Percentiles rank a stretch among this genome's conserved stretches.
These are phyloP conservation scores for Crotalaria pallida DNA, from an alignment of 306 rosid genomes.

Conservation along the genomic window DNA sequence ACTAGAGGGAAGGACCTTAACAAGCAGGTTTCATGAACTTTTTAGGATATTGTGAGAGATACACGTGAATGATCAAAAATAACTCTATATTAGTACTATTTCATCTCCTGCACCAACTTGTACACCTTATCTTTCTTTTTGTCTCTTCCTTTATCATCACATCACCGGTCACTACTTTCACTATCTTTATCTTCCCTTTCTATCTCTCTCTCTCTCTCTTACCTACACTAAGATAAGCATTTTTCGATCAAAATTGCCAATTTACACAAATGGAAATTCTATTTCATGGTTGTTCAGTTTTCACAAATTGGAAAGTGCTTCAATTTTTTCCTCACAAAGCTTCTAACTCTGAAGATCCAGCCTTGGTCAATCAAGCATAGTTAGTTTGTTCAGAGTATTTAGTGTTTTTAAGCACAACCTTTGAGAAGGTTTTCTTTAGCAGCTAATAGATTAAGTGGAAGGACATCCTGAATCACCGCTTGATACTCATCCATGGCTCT, in stretches of 20 bases:
- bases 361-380: background rate
- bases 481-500: background rate
- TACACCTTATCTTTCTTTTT: too few relatives aligned
- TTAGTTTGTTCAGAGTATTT: background rate
- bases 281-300: conserved; percentile 1
- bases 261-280: background rate
- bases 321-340: background rate
- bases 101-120: too few relatives aligned
- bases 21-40: background rate
- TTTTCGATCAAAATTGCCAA: conserved; percentile 17
- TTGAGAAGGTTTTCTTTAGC: conserved; percentile 8
- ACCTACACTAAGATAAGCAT: too few relatives aligned
- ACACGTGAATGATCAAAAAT: conserved; percentile 14
- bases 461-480: conserved; percentile 9
- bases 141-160: too few relatives aligned
- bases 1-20: background rate
- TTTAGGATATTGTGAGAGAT: background rate
- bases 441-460: background rate
- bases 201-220: too few relatives aligned
- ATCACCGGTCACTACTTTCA: too few relatives aligned
- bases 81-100: too few relatives aligned
- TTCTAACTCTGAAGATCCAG: background rate
- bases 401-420: background rate
- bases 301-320: background rate
- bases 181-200: too few relatives aligned